Base-by-base conservation (phyloP, 2,329 filamentous ascomycete genomes). In the Passalora sequoiae region DNA sequence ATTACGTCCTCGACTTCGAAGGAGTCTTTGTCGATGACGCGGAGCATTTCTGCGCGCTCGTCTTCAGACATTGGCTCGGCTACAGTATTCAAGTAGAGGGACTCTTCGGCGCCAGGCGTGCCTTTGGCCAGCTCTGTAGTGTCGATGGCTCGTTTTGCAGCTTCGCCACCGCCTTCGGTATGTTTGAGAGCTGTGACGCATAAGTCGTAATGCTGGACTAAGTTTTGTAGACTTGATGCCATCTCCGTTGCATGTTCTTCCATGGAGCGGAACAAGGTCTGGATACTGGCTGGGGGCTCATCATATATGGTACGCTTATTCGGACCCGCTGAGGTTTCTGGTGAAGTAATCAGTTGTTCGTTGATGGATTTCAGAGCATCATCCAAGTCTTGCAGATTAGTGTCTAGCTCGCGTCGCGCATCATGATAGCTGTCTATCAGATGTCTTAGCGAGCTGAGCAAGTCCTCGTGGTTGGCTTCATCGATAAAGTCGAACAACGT, bases 171-270 rank as follows among this genome's bases (percentile, higher is more conserved):
- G 44, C 71, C 71, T 68, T 95, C 89, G 3, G 89, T 96, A 38
- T 91, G 88, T 47, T 89, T 86, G 31, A 96, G 83, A 1, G 91
- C 91, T 1, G 84, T 91, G 10, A 94, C 86, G 64, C 91, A 96
- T 52, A 94, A 79, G 64, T 97, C 91, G 62, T 95, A 96, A 66
- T 97, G 91, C 19, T 77, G 79, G 6, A 88, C 89, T 3, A 97
- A 71, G 1, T 84, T 88, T 44, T 87, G 78, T 1, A 97, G 77
- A 4, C 88, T 75, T 44, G 83, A 75, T 4, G 89, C 91, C 81
- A 94, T 91, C 56, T 83, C 80, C 50, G 86, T 81, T 0, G 89
- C 89, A 54, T 91, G 81, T 10, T 73, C 73, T 51, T 89, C 81
- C 25, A 94, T 74, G 2, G 64, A 60, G 40, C 67, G 67, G 50